Percentiles rank a stretch among this genome's conserved stretches.
Evolutionary conservation across 2,329 filamentous ascomycete genomes (phyloP).

Genomic region (Metarhizium anisopliae): DNA sequence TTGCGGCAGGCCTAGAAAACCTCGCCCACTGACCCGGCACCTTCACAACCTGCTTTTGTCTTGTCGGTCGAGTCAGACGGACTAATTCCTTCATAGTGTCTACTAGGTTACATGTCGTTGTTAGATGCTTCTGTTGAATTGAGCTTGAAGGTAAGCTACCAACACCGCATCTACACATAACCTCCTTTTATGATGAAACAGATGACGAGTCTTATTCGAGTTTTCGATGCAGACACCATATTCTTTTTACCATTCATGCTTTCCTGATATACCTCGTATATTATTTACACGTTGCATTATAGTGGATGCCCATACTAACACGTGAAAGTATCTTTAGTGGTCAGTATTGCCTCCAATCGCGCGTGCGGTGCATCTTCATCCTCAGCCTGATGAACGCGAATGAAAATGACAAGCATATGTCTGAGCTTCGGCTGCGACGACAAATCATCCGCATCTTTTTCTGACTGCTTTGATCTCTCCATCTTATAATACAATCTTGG

Average conservation of each 20-base stretch:
- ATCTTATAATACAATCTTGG: constrained; percentile 6
- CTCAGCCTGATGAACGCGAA: constrained; percentile 70
- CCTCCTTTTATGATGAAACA: constrained; percentile 8
- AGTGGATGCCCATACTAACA: constrained; percentile 14
- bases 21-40: constrained; percentile 78
- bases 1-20: constrained; percentile 99
- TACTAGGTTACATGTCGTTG: not conserved
- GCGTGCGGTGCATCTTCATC: constrained; percentile 6
- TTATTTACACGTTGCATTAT: not conserved
- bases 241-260: constrained; percentile 67
- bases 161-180: not conserved
- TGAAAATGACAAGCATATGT: constrained; percentile 97
- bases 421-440: constrained; percentile 56
- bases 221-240: constrained; percentile 61
- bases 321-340: constrained; percentile 5
- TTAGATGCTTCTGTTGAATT: not conserved
- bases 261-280: constrained; percentile 29
- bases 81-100: constrained; percentile 7
- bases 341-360: constrained; percentile 12
- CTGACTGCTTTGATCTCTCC: constrained; percentile 9
- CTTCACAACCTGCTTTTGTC: constrained; percentile 8
- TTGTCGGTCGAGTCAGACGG: not conserved
- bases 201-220: constrained; percentile 76
- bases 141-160: not conserved
- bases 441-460: constrained; percentile 23